phyloP scores from a whole-genome alignment of 805 yeast genomes.

The Kodamaea restingae region DNA sequence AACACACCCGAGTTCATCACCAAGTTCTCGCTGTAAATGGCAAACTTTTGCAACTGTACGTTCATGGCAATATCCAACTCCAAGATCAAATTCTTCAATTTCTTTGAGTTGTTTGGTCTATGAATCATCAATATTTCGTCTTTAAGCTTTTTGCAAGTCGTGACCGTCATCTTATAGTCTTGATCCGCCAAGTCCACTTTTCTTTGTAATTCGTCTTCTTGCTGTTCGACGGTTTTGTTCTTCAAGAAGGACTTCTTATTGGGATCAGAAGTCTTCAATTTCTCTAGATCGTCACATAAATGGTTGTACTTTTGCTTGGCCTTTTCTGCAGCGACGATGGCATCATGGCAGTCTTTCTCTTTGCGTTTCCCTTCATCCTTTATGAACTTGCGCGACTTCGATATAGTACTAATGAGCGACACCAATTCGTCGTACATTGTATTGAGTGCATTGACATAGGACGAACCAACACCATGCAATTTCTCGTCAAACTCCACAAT shows the following conservation, averaged over 20 bases:
- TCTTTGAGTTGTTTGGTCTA: constrained; percentile 73
- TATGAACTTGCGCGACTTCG: constrained; percentile 65
- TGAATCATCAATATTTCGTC: constrained; percentile 66
- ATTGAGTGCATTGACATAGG: constrained; percentile 74
- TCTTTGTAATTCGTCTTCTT: constrained; percentile 80
- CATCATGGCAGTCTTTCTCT: constrained; percentile 82
- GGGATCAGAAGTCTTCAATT: constrained; percentile 76
- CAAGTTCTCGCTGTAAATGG: constrained; percentile 81
- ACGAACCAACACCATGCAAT: constrained; percentile 59
- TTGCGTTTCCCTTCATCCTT: constrained; percentile 80
- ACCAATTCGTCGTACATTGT: constrained; percentile 82
- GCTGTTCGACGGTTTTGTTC: constrained; percentile 75
- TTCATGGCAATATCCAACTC: constrained; percentile 89
- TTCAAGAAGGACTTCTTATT: constrained; percentile 78
- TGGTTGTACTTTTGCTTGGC: constrained; percentile 72
- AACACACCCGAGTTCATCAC: constrained; percentile 82
- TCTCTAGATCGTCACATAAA: constrained; percentile 82
- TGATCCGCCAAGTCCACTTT: constrained; percentile 82
- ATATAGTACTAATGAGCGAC: constrained; percentile 65
- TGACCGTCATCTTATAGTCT: constrained; percentile 78
- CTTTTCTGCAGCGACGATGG: constrained; percentile 82
- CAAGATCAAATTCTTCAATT: constrained; percentile 69
- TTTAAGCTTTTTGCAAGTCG: constrained; percentile 66
- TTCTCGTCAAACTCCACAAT: constrained; percentile 77
- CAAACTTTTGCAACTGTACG: constrained; percentile 82